These are phyloP conservation scores for Apiotrichum veenhuisii DNA, from an alignment of 1,284 basidiomycete genomes.

Conservation along the genomic window DNA sequence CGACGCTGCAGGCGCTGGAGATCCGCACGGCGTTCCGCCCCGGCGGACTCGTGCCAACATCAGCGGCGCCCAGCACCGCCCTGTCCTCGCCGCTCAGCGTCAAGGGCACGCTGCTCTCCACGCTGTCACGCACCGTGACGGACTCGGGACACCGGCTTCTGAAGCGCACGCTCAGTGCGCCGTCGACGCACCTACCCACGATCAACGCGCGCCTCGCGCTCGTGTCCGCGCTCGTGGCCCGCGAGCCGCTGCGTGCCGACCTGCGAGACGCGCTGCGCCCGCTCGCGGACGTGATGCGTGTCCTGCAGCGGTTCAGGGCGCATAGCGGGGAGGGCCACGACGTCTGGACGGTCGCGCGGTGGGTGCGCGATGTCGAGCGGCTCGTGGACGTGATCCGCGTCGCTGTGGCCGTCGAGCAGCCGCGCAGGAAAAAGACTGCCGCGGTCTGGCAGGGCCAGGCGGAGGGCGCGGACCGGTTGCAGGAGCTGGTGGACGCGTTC, in stretches of 20 bases:
- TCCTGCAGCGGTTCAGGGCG: conserved; percentile 73
- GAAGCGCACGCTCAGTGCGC: conserved; percentile 50
- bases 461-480: conserved; percentile 22
- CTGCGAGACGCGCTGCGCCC: conserved; percentile 59
- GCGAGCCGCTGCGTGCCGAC: conserved; percentile 66
- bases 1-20: conserved; percentile 84
- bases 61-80: background rate
- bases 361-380: conserved; percentile 32
- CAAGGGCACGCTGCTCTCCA: conserved; percentile 66
- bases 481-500: conserved; percentile 59
- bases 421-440: background rate
- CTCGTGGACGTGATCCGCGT: conserved; percentile 24
- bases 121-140: conserved; percentile 74
- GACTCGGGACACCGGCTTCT: conserved; percentile 75
- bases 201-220: conserved; percentile 73
- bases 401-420: background rate
- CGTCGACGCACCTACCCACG: conserved; percentile 68
- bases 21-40: conserved; percentile 73
- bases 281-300: conserved; percentile 68
- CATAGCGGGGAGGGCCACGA: conserved; percentile 64
- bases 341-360: conserved; percentile 40
- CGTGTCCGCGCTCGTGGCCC: conserved; percentile 68
- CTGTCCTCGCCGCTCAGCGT: conserved; percentile 15
- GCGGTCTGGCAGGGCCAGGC: conserved; percentile 4
- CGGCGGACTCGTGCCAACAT: conserved; percentile 55